Base-by-base conservation (phyloP, 2,329 filamentous ascomycete genomes). In the Nannizziopsis arthrosporioides region DNA sequence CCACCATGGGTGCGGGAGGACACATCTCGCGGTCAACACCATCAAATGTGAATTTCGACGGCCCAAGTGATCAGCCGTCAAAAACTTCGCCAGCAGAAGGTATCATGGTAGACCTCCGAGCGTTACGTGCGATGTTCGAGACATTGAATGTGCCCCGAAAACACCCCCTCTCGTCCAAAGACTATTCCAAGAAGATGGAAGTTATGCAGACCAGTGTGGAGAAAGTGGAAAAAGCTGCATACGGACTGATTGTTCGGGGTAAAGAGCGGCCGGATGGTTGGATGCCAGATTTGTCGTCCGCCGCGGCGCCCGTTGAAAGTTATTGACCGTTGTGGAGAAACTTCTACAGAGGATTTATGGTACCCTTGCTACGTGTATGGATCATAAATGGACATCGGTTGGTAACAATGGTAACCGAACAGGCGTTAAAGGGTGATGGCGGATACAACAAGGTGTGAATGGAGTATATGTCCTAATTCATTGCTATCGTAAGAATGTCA, bases 151-250 rank as follows among this genome's bases (percentile, higher is more conserved):
- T 74, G 63, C 60, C 73, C 54, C 54, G 62, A 31, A 57, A 70
- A 69, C 70, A 71, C 72, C 70, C 56, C 9, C 73, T 84, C 61
- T 70, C 69, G 4, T 27, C 22, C 22, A 73, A 71, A 51, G 80
- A 84, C 55, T 81, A 85, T 55, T 72, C 78, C 42, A 82, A 82
- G 67, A 98, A 98, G 74, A 78, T 87, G 68, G 79, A 81, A 36
- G 83, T 89, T 1, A 94, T 95, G 84, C 77, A 82, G 59, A 78
- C 78, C 61, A 93, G 87, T 63, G 88, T 98, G 19, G 81, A 84
- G 61, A 98, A 98, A 73, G 92, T 98, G 9, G 92, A 98, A 74
- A 81, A 79, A 55, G 78, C 90, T 18, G 81, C 88, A 27, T 98
- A 96, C 65, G 87, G 88, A 3, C 78, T 95, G 56, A 80, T 83